Evolutionary conservation across 768 basidiomycete species (phyloP).

Genomic region (Tubosaeta sp.): DNA sequence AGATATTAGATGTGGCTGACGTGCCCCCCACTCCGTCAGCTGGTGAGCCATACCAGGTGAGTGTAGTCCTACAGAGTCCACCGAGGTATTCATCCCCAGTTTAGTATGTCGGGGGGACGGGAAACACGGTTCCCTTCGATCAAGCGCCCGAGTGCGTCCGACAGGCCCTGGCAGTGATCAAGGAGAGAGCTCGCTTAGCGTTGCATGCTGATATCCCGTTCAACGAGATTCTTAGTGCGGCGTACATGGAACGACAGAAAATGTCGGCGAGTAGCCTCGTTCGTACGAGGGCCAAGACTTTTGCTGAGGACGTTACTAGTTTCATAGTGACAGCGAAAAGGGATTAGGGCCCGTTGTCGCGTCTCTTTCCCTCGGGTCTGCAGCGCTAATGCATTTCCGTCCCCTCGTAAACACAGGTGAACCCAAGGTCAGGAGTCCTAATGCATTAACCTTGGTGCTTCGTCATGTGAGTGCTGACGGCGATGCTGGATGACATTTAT

Average conservation of each 20-base stretch:
- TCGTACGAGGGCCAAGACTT: background rate
- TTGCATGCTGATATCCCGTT: slow-evolving; percentile 42
- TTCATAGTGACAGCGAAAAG: slow-evolving; percentile 74
- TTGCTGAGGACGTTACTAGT: slow-evolving; percentile 38
- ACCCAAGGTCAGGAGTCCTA: slow-evolving; percentile 22
- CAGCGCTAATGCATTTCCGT: slow-evolving; percentile 79
- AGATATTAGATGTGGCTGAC: background rate
- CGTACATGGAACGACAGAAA: slow-evolving; percentile 81
- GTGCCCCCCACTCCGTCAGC: slow-evolving; percentile 38
- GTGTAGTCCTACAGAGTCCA: slow-evolving; percentile 3
- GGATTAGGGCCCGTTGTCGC: slow-evolving; percentile 73
- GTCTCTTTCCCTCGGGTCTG: slow-evolving; percentile 70
- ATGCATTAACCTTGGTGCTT: slow-evolving; percentile 53
- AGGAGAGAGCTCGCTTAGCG: slow-evolving; percentile 47
- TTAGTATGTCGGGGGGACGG: slow-evolving; percentile 76
- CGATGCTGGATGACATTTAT: background rate
- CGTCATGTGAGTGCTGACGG: slow-evolving; percentile 50
- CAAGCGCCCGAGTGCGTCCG: slow-evolving; percentile 55
- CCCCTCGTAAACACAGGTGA: slow-evolving; percentile 37
- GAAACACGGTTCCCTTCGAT: slow-evolving; percentile 64
- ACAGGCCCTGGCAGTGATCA: slow-evolving; percentile 55
- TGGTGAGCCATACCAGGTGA: slow-evolving; percentile 75
- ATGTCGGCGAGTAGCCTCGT: slow-evolving; percentile 58
- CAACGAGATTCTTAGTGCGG: slow-evolving; percentile 78
- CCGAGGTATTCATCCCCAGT: slow-evolving; percentile 6